phyloP scores from a whole-genome alignment of 2,329 filamentous ascomycete genomes.

The Parascedosporium putredinis region DNA sequence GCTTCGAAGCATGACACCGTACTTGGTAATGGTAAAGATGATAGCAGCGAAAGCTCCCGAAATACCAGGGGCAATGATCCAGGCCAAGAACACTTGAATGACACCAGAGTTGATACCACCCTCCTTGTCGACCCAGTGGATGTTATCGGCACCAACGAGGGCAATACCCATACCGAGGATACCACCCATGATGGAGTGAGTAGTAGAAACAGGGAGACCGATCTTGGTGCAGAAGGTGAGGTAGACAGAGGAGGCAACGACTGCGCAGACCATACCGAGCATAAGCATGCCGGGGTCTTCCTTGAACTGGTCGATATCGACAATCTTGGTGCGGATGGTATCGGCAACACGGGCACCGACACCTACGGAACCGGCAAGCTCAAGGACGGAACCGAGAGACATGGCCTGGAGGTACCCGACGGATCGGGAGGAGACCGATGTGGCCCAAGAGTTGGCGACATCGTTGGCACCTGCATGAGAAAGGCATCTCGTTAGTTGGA shows the following conservation, averaged over 20 bases:
- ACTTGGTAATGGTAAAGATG: slow-evolving; percentile 39
- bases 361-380: slow-evolving; percentile 48
- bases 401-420: slow-evolving; percentile 51
- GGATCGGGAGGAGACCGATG: slow-evolving; percentile 60
- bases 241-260: slow-evolving; percentile 41
- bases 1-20: slow-evolving; percentile 40
- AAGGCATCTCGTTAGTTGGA: slow-evolving; percentile 17
- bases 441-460: slow-evolving; percentile 69
- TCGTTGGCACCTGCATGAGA: slow-evolving; percentile 43
- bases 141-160: slow-evolving; percentile 36
- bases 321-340: slow-evolving; percentile 51
- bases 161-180: slow-evolving; percentile 51
- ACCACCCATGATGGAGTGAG: slow-evolving; percentile 49
- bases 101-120: slow-evolving; percentile 22
- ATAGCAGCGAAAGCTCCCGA: slow-evolving; percentile 25
- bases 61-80: slow-evolving; percentile 24
- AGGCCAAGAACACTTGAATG: slow-evolving; percentile 26
- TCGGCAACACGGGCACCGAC: slow-evolving; percentile 51
- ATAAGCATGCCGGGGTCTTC: slow-evolving; percentile 41
- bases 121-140: slow-evolving; percentile 41
- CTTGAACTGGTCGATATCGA: slow-evolving; percentile 36
- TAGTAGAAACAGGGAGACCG: slow-evolving; percentile 52
- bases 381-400: slow-evolving; percentile 46
- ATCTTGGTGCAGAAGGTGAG: slow-evolving; percentile 43
- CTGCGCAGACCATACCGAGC: slow-evolving; percentile 47